A percentile compares a stretch with the other conserved stretches of the same genome.
Conservation (phyloP, 2,329 filamentous ascomycete genomes). For the Zasmidium cellare region DNA sequence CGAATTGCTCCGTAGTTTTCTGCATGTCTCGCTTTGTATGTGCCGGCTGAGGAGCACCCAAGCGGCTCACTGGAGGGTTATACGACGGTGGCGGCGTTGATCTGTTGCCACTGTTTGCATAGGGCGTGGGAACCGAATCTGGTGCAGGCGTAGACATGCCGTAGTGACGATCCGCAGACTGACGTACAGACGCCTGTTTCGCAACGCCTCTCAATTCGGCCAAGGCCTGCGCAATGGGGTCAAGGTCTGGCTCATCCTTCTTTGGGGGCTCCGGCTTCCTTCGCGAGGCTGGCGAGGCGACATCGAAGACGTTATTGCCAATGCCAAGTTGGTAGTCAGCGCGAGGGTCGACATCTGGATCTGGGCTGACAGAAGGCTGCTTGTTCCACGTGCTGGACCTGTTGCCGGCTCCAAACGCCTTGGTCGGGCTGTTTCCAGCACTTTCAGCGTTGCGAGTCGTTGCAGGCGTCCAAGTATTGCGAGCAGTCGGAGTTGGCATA, state of each 20-base stretch:
- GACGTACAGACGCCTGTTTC: constrained; percentile 78
- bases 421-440: constrained; percentile 45
- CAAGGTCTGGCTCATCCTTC: constrained; percentile 55
- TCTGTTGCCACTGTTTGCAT: constrained; percentile 48
- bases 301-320: constrained; percentile 93
- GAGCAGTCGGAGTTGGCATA: constrained; percentile 38
- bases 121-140: constrained; percentile 46
- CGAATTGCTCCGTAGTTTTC: constrained; percentile 86
- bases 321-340: constrained; percentile 92
- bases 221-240: constrained; percentile 89
- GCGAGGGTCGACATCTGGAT: constrained; percentile 79
- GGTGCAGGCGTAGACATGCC: constrained; percentile 81
- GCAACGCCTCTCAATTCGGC: constrained; percentile 86
- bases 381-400: constrained; percentile 36
- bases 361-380: constrained; percentile 42
- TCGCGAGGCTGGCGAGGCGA: constrained; percentile 69
- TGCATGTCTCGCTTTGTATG: constrained; percentile 96
- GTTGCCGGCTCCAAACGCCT: constrained; percentile 26
- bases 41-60: constrained; percentile 87
- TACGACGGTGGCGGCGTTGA: constrained; percentile 87
- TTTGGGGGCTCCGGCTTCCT: constrained; percentile 39
- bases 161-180: constrained; percentile 94
- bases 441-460: constrained; percentile 39
- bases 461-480: constrained; percentile 57
- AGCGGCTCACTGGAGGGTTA: constrained; percentile 71